phyloP scores from a whole-genome alignment of 2,329 filamentous ascomycete genomes.

The Microcyclosporella mali region DNA sequence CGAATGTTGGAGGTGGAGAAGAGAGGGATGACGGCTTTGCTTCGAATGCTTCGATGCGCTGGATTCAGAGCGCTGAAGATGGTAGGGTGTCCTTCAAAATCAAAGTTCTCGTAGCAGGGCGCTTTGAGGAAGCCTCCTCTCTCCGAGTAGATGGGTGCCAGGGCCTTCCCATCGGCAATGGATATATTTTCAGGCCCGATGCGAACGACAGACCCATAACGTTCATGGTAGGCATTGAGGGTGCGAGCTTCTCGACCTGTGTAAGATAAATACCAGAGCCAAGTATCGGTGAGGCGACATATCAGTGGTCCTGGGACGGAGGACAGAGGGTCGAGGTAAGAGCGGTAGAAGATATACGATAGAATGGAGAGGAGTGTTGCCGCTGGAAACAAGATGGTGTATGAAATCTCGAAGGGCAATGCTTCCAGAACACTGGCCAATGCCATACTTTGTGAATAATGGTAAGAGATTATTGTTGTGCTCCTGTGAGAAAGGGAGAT shows the following conservation, averaged over 20 bases:
- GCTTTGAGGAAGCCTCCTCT: constrained; percentile 51
- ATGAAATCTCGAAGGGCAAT: too few species aligned
- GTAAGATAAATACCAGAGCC: constrained; percentile 27
- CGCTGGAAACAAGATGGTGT: too few species aligned
- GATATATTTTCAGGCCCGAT: constrained; percentile 64
- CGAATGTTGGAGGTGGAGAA: constrained; percentile 46
- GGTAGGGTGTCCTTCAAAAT: constrained; percentile 50
- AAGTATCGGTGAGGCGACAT: constrained; percentile 25
- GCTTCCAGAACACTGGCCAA: too few species aligned
- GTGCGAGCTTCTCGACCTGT: constrained; percentile 23
- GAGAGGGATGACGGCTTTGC: constrained; percentile 46
- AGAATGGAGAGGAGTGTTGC: constrained; percentile 1
- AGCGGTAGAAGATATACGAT: constrained; percentile 23
- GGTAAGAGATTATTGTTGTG: too few species aligned
- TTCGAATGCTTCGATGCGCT: constrained; percentile 38
- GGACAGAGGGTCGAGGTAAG: constrained; percentile 32
- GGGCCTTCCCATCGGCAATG: constrained; percentile 41
- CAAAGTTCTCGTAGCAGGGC: constrained; percentile 49
- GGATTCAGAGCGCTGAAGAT: constrained; percentile 47
- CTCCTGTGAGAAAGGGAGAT: too few species aligned
- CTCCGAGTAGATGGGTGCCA: constrained; percentile 47
- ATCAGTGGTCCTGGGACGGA: constrained; percentile 29
- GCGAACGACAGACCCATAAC: constrained; percentile 62
- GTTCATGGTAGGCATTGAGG: constrained; percentile 49
- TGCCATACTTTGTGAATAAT: too few species aligned